Conservation (phyloP, 1,284 basidiomycete genomes). For the Apiotrichum laibachii region DNA sequence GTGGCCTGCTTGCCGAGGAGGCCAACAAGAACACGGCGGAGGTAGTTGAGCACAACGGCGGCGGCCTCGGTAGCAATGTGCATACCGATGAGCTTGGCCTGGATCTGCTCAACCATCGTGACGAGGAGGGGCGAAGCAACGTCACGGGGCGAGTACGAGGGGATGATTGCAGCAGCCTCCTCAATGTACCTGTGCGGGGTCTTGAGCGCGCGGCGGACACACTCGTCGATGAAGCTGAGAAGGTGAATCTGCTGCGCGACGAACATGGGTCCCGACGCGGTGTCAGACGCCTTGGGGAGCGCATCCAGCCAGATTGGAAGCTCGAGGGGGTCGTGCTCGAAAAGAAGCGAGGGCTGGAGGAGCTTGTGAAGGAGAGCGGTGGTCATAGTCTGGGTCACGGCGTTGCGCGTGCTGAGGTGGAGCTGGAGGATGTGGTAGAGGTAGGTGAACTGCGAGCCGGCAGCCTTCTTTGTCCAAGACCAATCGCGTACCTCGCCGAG, state of each 20-base stretch:
- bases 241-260: conserved; percentile 63
- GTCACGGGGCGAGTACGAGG: conserved; percentile 25
- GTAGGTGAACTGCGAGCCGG: conserved; percentile 53
- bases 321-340: conserved; percentile 75
- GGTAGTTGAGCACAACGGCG: conserved; percentile 62
- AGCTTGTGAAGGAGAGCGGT: conserved; percentile 61
- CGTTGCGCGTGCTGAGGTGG: conserved; percentile 57
- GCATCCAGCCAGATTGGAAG: conserved; percentile 71
- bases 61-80: conserved; percentile 63
- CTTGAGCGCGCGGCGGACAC: conserved; percentile 75
- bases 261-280: conserved; percentile 55
- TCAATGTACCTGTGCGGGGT: conserved; percentile 87
- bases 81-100: conserved; percentile 60
- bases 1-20: conserved; percentile 60
- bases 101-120: conserved; percentile 71
- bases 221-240: conserved; percentile 78
- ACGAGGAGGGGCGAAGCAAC: conserved; percentile 69
- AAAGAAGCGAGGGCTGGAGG: conserved; percentile 69
- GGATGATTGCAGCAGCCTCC: conserved; percentile 53
- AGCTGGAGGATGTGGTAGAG: conserved; percentile 67
- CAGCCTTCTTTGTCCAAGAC: conserved; percentile 67
- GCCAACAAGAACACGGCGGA: conserved; percentile 61
- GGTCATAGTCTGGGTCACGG: conserved; percentile 60
- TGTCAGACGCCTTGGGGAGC: conserved; percentile 51
- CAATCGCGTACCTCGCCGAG: conserved; percentile 72